Conservation (phyloP, 805 yeast species). For the Jamesozyma spencerorum region DNA sequence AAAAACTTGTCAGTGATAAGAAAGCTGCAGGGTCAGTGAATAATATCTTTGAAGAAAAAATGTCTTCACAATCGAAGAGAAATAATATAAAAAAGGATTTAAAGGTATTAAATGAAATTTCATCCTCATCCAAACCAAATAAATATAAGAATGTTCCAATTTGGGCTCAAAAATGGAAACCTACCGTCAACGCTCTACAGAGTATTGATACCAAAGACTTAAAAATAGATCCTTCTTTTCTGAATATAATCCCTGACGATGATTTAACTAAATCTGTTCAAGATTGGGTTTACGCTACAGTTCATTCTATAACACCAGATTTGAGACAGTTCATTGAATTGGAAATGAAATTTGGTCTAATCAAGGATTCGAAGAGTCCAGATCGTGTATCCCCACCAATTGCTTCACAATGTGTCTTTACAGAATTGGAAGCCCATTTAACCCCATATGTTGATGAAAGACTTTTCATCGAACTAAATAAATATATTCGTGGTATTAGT, state of each 20-base stretch:
- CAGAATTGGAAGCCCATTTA: conserved; percentile 48
- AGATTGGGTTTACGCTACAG: conserved; percentile 82
- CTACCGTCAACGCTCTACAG: conserved; percentile 31
- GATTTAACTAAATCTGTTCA: conserved; percentile 74
- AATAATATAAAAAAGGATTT: conserved; percentile 28
- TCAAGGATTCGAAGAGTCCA: conserved; percentile 55
- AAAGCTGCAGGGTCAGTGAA: conserved; percentile 6
- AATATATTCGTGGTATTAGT: conserved; percentile 47
- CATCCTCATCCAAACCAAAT: conserved; percentile 42
- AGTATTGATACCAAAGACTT: conserved; percentile 26
- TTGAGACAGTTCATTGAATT: conserved; percentile 52
- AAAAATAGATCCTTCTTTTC: conserved; percentile 35
- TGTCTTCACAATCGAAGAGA: conserved; percentile 23
- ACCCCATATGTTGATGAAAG: conserved; percentile 58
- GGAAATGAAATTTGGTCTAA: conserved; percentile 66
- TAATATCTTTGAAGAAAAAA: conserved; percentile 27
- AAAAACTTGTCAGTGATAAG: background rate
- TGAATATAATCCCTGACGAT: conserved; percentile 68
- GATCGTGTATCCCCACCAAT: conserved; percentile 57
- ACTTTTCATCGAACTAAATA: conserved; percentile 48
- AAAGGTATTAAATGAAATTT: conserved; percentile 22
- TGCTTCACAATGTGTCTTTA: conserved; percentile 56
- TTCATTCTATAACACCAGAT: conserved; percentile 52
- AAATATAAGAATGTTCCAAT: conserved; percentile 59
- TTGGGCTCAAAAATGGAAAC: conserved; percentile 76